phyloP scores from a whole-genome alignment of 495 filamentous ascomycete genomes.

The Pseudomonodictys pantanalensis region DNA sequence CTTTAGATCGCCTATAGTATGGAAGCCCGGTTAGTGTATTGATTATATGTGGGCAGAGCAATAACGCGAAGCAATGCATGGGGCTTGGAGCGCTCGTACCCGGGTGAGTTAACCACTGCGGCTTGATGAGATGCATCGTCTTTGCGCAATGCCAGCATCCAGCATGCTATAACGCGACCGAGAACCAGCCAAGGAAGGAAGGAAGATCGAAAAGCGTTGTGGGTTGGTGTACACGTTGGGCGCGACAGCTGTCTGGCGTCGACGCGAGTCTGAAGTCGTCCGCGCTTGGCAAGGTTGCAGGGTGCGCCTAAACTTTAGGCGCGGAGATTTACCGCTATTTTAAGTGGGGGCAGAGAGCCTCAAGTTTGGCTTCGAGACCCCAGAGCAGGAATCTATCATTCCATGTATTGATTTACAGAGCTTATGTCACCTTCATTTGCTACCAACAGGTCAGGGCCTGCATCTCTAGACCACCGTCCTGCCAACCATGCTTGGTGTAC shows the following conservation, averaged over 20 bases:
- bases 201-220: background rate
- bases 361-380: no score
- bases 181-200: background rate
- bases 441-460: no score
- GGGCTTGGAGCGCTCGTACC: constrained; percentile 50
- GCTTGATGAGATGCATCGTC: constrained; percentile 86
- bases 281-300: constrained; percentile 7
- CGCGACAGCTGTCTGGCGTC: constrained; percentile 13
- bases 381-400: no score
- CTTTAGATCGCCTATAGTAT: constrained; percentile 75
- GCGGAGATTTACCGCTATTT: no score
- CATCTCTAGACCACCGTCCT: no score
- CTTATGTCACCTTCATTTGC: no score
- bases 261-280: constrained; percentile 13
- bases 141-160: background rate
- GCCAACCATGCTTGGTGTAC: no score
- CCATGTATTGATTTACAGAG: no score
- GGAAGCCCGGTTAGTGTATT: background rate
- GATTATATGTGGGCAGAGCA: background rate
- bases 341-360: no score
- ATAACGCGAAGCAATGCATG: constrained; percentile 8
- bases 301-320: constrained; percentile 5
- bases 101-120: constrained; percentile 88
- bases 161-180: constrained; percentile 9
- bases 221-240: background rate